Base-by-base conservation (phyloP, 345 rosid species). In the Litchi chinensis region DNA sequence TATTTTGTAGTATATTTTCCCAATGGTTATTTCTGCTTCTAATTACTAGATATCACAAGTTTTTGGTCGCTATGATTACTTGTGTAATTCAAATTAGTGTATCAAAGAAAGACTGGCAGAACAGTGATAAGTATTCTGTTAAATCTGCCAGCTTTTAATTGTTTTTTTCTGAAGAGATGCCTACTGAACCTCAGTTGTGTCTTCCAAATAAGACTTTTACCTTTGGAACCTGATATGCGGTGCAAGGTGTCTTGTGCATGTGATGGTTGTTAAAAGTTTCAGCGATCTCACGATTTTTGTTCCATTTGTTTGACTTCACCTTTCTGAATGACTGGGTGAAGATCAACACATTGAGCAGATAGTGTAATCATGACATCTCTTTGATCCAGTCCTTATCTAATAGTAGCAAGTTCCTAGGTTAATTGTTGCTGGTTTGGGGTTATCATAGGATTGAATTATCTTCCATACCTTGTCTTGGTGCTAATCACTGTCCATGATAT, bases 11-110 rank as follows among this genome's bases (percentile, higher is more conserved):
- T 50, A 24, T 40, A 50, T 50, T 6, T 24, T 66, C 66, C 26
- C 46, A 24, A 63, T 56, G 59, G 24, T 26, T 75, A 46, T 19
- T 70, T 77, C 50, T 63, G 40, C 68, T 68, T 60, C 28, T 57
- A 70, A 68, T 28, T 71, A 26, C 26, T 21, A 46, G 52, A 40
- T 13, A 56, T 6, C 26, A 74, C 9, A 44, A 43, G 28, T 63
- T 77, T 44, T 22, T 0, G 0, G 63, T 44, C 7, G 40, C 43
- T 54, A 40, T 9, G 7, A 39, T 67, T 63, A 24, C 39, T 22
- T 65, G 21, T 32, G 15, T 67, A 39, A 39, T 19, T 67, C 40
- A 67, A 3, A 6, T 67, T 16, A 5, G 22, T 21, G 16, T 19
- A 37, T 15, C 12, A 15, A 39, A 39, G 70, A 67, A 15, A 67